phyloP scores from a whole-genome alignment of 441 rosid species.

The Populus trichocarpa region DNA sequence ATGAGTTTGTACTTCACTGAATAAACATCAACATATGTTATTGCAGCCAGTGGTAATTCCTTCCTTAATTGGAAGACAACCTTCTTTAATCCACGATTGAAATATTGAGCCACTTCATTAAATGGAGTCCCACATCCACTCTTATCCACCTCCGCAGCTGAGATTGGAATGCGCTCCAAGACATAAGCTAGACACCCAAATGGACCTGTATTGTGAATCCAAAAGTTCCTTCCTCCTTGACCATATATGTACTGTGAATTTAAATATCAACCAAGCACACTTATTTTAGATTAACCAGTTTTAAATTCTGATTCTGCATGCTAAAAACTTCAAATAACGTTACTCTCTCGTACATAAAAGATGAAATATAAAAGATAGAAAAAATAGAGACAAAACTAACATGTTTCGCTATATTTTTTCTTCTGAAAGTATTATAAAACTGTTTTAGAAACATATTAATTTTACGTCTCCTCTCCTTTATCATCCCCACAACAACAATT shows the following conservation, averaged over 20 bases:
- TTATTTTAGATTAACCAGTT: no score
- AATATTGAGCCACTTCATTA: conserved; percentile 51
- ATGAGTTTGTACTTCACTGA: conserved; percentile 43
- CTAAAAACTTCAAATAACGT: no score
- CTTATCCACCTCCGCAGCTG: conserved; percentile 41
- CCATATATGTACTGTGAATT: conserved; percentile 38
- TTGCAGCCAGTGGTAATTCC: conserved; percentile 38
- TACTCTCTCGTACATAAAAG: no score
- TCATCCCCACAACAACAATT: no score
- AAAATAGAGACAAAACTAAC: no score
- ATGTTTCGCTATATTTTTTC: no score
- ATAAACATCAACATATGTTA: conserved; percentile 66
- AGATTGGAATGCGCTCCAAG: conserved; percentile 38
- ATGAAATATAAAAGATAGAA: no score
- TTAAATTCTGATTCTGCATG: no score
- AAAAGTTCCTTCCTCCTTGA: conserved; percentile 64
- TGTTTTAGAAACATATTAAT: no score
- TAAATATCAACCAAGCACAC: neutral
- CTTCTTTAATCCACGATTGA: conserved; percentile 44
- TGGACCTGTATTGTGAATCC: conserved; percentile 92
- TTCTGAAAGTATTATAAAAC: no score
- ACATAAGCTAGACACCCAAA: conserved; percentile 69
- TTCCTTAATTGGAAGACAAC: conserved; percentile 36
- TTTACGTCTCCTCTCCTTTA: no score
- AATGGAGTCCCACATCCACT: conserved; percentile 53